phyloP scores from a whole-genome alignment of 805 yeast species.

The Saturnispora sanitii region DNA sequence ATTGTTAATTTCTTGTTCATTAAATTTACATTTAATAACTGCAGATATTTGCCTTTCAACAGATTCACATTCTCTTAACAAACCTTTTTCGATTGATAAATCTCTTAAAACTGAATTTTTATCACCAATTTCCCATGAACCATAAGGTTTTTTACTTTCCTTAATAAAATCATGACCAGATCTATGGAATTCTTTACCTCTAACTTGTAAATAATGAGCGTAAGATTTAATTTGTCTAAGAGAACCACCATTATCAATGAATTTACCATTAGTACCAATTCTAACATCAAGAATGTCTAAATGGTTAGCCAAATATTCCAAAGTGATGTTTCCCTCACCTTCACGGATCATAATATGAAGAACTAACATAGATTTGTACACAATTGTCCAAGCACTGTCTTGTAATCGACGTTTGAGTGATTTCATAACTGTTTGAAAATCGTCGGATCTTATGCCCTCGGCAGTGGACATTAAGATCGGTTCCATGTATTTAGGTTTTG shows the following conservation, averaged over 20 bases:
- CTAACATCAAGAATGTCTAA: slow-evolving; percentile 46
- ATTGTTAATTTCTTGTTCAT: slow-evolving; percentile 72
- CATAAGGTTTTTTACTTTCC: slow-evolving; percentile 35
- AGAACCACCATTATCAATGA: slow-evolving; percentile 35
- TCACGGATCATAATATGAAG: slow-evolving; percentile 87
- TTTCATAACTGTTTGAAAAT: slow-evolving; percentile 61
- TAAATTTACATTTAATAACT: slow-evolving; percentile 61
- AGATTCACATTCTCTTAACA: slow-evolving; percentile 75
- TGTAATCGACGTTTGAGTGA: slow-evolving; percentile 52
- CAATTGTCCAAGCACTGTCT: slow-evolving; percentile 86
- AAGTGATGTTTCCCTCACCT: slow-evolving; percentile 70
- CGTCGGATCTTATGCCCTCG: slow-evolving; percentile 36
- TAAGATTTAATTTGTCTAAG: slow-evolving; percentile 53
- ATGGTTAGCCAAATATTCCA: slow-evolving; percentile 54
- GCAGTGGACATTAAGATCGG: slow-evolving; percentile 73
- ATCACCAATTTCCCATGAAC: slow-evolving; percentile 29
- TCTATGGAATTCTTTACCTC: slow-evolving; percentile 60
- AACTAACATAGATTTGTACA: slow-evolving; percentile 76
- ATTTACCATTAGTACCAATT: slow-evolving; percentile 23
- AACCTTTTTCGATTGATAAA: slow-evolving; percentile 65
- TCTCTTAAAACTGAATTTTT: slow-evolving; percentile 53
- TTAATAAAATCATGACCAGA: slow-evolving; percentile 71
- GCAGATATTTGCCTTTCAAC: slow-evolving; percentile 76
- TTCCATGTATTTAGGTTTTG: slow-evolving; percentile 91
- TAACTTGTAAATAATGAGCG: slow-evolving; percentile 55